Evolutionary conservation across 23 red algal species (phyloP), one percentile per base, ranked within the genome.

Genomic region (Cyanidium caldarium): DNA sequence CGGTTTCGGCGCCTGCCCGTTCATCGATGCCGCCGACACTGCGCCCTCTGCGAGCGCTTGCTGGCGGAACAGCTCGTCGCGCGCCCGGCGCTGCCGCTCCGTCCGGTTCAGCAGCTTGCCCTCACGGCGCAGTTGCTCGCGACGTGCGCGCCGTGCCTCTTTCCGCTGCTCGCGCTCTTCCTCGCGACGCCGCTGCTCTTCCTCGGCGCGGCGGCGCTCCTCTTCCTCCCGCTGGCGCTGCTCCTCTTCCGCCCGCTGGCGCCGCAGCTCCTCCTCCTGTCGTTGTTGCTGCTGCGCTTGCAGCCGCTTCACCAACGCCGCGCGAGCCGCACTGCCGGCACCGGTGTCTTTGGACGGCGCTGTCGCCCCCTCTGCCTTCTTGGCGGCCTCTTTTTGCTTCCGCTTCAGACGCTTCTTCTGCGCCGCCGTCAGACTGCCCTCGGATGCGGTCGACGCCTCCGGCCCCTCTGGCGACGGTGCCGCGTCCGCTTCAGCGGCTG

Each of bases 351-450:
- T 0, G 30, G 33, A 57, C 13, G 38, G 33, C 25, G 38, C 35
- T 26, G 58, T 73, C 0, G 68, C n/a, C n/a, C n/a, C 71, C 16
- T 66, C 82, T 5, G 38, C 88, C 41, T 88, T 86, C 1, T 84
- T 80, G 15, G 67, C 72, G 42, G 75, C 77, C 0, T 80, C 72
- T 25, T 66, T 69, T 17, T 70, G 44, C 40, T 86, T 87, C 37
- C 86, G 82, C 36, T 83, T 92, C 44, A 73, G 40, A 12, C 46
- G 34, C 68, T 92, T 92, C 67, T 92, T 92, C 36, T 92, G 81
- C 37, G 86, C 65, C 35, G 86, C 74, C 45, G 66, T 72, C 35
- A 81, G 66, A n/a, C n/a, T n/a, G n/a, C n/a, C n/a, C n/a, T n/a
- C 72, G 30, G 1, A 69, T 40, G 34, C 66, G 67, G 26, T 82